Conservation (phyloP, 176 grass and related monocot genomes). For the Poa annua region DNA sequence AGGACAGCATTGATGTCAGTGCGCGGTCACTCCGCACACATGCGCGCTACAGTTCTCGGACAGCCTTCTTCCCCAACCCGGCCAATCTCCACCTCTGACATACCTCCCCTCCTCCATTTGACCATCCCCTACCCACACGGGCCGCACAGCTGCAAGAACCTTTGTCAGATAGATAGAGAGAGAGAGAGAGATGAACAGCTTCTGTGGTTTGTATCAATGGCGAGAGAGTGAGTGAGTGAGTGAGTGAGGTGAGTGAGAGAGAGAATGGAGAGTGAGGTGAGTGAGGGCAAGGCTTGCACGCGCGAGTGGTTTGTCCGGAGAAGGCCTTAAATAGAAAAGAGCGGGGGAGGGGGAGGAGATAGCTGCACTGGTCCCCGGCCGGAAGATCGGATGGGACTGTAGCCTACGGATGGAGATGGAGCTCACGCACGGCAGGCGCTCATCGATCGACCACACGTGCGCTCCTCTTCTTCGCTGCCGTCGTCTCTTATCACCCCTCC, state of each 20-base stretch:
- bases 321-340: slow-evolving; percentile 50
- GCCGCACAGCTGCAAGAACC: slow-evolving; percentile 26
- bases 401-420: slow-evolving; percentile 24
- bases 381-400: slow-evolving; percentile 51
- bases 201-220: slow-evolving; percentile 25
- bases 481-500: slow-evolving; percentile 7
- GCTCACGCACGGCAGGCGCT: slow-evolving; percentile 26
- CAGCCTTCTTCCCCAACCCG: slow-evolving; percentile 11
- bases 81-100: slow-evolving; percentile 19
- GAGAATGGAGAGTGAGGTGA: neutral
- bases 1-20: slow-evolving; percentile 45
- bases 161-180: too few species aligned
- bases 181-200: neutral
- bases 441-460: slow-evolving; percentile 50
- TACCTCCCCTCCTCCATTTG: neutral
- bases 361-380: slow-evolving; percentile 68
- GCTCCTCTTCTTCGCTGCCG: slow-evolving; percentile 18
- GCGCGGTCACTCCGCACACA: slow-evolving; percentile 42
- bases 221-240: neutral
- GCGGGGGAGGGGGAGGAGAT: slow-evolving; percentile 22
- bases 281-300: slow-evolving; percentile 39
- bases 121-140: slow-evolving; percentile 18
- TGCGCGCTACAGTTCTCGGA: slow-evolving; percentile 44
- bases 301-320: slow-evolving; percentile 41
- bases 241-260: neutral